These are phyloP conservation scores for Tulasnella sp. DNA, from an alignment of 768 basidiomycete genomes.

Conservation along the genomic window DNA sequence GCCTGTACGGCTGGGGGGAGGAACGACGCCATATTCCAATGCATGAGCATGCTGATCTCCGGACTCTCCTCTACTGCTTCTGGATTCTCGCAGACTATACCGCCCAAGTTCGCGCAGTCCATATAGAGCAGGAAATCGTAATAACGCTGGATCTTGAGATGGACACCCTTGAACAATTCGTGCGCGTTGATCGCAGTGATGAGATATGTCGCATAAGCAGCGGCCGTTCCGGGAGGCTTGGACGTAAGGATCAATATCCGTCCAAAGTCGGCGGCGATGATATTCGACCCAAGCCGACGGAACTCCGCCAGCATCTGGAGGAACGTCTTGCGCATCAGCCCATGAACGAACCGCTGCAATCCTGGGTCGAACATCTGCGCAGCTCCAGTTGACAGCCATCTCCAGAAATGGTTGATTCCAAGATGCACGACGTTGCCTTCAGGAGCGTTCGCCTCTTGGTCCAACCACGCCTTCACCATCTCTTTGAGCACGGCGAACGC, in stretches of 20 bases:
- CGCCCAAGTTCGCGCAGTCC: slow-evolving; percentile 88
- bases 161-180: slow-evolving; percentile 89
- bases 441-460: slow-evolving; percentile 60
- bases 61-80: slow-evolving; percentile 52
- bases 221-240: slow-evolving; percentile 89
- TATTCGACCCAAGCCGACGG: slow-evolving; percentile 82
- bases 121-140: slow-evolving; percentile 93
- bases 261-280: slow-evolving; percentile 89
- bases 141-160: slow-evolving; percentile 72
- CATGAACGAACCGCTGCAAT: slow-evolving; percentile 84
- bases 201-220: slow-evolving; percentile 93
- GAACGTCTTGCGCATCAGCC: slow-evolving; percentile 96
- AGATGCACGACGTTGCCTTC: slow-evolving; percentile 55
- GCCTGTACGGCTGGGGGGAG: slow-evolving; percentile 71
- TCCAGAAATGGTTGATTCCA: slow-evolving; percentile 76
- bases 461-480: slow-evolving; percentile 84
- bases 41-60: slow-evolving; percentile 55
- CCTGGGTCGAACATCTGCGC: slow-evolving; percentile 87
- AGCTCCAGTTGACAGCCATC: slow-evolving; percentile 81
- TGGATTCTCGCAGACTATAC: slow-evolving; percentile 74
- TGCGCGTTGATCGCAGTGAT: slow-evolving; percentile 86
- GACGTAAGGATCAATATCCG: slow-evolving; percentile 83
- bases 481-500: slow-evolving; percentile 73
- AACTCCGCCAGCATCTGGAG: slow-evolving; percentile 95
- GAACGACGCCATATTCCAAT: slow-evolving; percentile 86